Conservation (phyloP, 2,329 filamentous ascomycete species). For the Colletotrichum sp. region DNA sequence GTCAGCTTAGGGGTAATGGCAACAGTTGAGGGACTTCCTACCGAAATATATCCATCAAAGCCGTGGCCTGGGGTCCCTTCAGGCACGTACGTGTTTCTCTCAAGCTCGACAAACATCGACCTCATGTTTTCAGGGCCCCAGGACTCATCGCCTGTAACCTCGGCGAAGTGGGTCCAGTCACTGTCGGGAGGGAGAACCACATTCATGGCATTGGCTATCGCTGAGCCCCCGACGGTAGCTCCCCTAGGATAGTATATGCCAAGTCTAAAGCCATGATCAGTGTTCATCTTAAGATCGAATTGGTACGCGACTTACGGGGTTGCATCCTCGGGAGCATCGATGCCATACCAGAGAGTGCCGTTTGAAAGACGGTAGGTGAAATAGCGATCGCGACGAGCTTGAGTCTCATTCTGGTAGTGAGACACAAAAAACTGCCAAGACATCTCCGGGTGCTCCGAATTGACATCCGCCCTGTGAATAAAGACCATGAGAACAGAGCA, state of each 20-base stretch:
- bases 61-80: constrained; percentile 47
- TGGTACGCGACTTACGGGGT: constrained; percentile 7
- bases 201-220: constrained; percentile 45
- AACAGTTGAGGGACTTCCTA: no score
- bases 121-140: constrained; percentile 57
- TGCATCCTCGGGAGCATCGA: constrained; percentile 22
- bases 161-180: constrained; percentile 54
- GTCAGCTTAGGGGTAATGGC: no score
- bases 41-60: constrained; percentile 50
- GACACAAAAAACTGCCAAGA: constrained; percentile 24
- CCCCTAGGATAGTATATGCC: constrained; percentile 31
- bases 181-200: constrained; percentile 53
- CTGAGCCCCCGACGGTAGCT: constrained; percentile 32
- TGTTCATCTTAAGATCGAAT: neutral
- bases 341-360: constrained; percentile 20
- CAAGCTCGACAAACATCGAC: constrained; percentile 50
- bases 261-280: neutral
- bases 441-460: neutral
- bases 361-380: constrained; percentile 20
- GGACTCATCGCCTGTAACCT: constrained; percentile 53
- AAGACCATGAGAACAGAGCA: neutral
- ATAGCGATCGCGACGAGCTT: constrained; percentile 18
- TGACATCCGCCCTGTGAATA: neutral
- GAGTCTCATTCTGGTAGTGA: constrained; percentile 23
- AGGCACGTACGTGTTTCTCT: constrained; percentile 50